Evolutionary conservation across 1,284 basidiomycete species (phyloP).

Genomic region (Phylloboletellus chloephorus): DNA sequence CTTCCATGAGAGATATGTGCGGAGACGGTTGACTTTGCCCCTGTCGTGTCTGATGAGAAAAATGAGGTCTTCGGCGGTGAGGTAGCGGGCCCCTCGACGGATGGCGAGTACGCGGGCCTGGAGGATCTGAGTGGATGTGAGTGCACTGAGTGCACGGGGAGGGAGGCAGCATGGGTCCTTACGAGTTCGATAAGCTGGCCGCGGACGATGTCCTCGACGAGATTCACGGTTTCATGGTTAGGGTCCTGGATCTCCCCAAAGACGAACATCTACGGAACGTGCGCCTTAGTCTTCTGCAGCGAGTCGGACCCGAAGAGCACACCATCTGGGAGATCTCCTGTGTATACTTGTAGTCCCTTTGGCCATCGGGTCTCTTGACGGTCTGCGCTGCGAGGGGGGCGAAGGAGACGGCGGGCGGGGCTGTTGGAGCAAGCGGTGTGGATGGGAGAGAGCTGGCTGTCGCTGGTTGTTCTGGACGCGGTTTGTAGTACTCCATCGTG

Average conservation of each 20-base stretch:
- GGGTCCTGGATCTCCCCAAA: conserved; percentile 95
- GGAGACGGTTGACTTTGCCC: conserved; percentile 88
- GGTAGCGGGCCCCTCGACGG: conserved; percentile 77
- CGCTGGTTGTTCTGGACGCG: conserved; percentile 21
- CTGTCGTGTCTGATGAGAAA: conserved; percentile 94
- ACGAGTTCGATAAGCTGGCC: conserved; percentile 92
- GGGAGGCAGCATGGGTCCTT: conserved; percentile 23
- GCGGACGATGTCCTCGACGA: conserved; percentile 95
- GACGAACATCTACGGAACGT: conserved; percentile 77
- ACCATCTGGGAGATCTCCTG: conserved; percentile 83
- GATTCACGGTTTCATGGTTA: conserved; percentile 78
- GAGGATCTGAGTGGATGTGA: conserved; percentile 57
- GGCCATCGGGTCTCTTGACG: conserved; percentile 24
- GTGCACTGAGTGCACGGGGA: no score
- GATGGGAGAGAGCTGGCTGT: conserved; percentile 19
- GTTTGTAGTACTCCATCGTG: conserved; percentile 30
- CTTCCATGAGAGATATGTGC: conserved; percentile 97
- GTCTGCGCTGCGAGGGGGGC: conserved; percentile 10
- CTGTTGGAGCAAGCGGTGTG: conserved; percentile 18
- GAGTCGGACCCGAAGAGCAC: not conserved
- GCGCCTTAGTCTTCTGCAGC: not conserved
- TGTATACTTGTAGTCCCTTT: conserved; percentile 60
- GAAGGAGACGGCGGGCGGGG: conserved; percentile 7
- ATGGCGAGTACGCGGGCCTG: conserved; percentile 84
- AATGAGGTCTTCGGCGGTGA: conserved; percentile 92